Conservation (phyloP, 805 yeast genomes). For the Starmerella bombicola region DNA sequence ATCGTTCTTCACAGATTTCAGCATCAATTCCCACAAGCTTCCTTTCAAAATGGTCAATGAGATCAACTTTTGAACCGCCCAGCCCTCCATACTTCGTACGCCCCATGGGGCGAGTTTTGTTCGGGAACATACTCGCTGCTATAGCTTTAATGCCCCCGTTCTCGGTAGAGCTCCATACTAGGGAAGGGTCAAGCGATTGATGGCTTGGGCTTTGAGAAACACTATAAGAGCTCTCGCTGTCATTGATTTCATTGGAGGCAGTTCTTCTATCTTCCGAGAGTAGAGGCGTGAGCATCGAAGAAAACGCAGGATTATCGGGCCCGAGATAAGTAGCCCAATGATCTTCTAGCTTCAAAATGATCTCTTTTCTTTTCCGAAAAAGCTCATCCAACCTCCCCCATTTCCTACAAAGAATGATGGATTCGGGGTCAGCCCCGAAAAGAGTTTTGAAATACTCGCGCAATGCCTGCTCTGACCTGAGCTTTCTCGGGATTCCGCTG, state of each 20-base stretch:
- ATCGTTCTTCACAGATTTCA: slow-evolving; percentile 53
- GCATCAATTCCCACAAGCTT: slow-evolving; percentile 57
- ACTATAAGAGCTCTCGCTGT: not conserved
- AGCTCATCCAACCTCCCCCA: slow-evolving; percentile 66
- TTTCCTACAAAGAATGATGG: slow-evolving; percentile 70
- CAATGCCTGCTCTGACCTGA: slow-evolving; percentile 59
- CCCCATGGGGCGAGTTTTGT: slow-evolving; percentile 43
- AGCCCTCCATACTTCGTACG: slow-evolving; percentile 49
- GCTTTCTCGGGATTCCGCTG: slow-evolving; percentile 76
- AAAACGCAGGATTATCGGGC: slow-evolving; percentile 21
- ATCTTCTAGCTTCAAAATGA: slow-evolving; percentile 49
- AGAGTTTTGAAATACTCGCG: slow-evolving; percentile 64
- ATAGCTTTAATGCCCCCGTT: slow-evolving; percentile 1
- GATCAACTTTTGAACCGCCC: slow-evolving; percentile 62
- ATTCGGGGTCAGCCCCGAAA: slow-evolving; percentile 66
- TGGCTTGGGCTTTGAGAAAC: not conserved
- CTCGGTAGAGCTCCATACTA: not conserved
- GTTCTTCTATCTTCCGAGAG: not conserved
- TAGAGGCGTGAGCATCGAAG: not conserved
- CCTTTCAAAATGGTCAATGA: slow-evolving; percentile 63
- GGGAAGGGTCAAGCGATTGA: not conserved
- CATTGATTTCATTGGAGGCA: not conserved
- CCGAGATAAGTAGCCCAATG: slow-evolving; percentile 62
- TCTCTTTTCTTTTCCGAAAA: slow-evolving; percentile 43
- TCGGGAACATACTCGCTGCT: slow-evolving; percentile 8